Evolutionary conservation across 2,329 filamentous ascomycete genomes (phyloP).

Genomic region (Claviceps sp.): DNA sequence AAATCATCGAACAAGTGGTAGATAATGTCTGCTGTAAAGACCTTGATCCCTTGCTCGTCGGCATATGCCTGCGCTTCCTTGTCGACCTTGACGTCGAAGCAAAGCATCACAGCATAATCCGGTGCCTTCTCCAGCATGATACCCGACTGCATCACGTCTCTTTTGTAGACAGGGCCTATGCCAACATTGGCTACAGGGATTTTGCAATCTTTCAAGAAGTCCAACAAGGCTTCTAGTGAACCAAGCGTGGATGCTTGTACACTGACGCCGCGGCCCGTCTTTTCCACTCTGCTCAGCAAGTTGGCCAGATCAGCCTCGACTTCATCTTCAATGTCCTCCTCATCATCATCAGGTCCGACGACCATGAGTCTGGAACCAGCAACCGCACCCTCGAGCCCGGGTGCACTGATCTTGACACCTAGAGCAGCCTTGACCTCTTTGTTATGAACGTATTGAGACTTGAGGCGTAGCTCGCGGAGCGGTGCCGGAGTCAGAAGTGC

Average conservation of each 20-base stretch:
- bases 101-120: slow-evolving; percentile 97
- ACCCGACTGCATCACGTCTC: slow-evolving; percentile 89
- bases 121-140: slow-evolving; percentile 93
- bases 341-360: slow-evolving; percentile 87
- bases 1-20: slow-evolving; percentile 97
- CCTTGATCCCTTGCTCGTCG: slow-evolving; percentile 88
- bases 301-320: slow-evolving; percentile 90
- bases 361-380: slow-evolving; percentile 91
- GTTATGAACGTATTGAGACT: slow-evolving; percentile 95
- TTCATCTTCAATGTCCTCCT: slow-evolving; percentile 92
- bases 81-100: slow-evolving; percentile 98
- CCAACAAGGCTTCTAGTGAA: slow-evolving; percentile 87
- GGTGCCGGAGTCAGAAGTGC: slow-evolving; percentile 86
- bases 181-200: slow-evolving; percentile 96
- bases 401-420: slow-evolving; percentile 97
- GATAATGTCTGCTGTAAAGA: slow-evolving; percentile 98
- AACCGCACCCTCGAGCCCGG: slow-evolving; percentile 89
- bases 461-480: slow-evolving; percentile 86
- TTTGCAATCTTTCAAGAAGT: slow-evolving; percentile 92
- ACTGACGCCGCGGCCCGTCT: slow-evolving; percentile 83
- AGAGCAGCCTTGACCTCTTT: slow-evolving; percentile 97
- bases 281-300: slow-evolving; percentile 82
- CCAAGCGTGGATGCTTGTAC: slow-evolving; percentile 96
- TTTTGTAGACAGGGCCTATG: slow-evolving; percentile 95
- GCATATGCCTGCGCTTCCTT: slow-evolving; percentile 88